A percentile compares a stretch with the other conserved stretches of the same genome.
These are phyloP conservation scores for Stenogyne calaminthoides DNA, from an alignment of 305 asterid species.

Conservation along the genomic window DNA sequence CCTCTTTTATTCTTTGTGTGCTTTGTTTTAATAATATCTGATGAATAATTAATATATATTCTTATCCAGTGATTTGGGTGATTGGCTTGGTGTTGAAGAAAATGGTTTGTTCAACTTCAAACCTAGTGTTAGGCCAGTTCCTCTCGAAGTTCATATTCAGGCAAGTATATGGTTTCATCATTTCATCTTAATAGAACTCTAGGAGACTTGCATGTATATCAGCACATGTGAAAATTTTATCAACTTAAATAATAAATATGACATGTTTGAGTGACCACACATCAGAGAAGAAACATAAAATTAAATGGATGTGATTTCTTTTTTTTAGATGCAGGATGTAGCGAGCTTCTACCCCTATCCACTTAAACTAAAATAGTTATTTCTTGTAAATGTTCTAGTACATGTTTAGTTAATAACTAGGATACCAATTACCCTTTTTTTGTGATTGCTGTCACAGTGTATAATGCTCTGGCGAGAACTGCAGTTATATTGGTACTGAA, in stretches of 20 bases:
- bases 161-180: constrained; percentile 44
- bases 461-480: constrained; percentile 18
- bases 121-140: constrained; percentile 99
- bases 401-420: constrained; percentile 1
- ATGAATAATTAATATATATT: background rate
- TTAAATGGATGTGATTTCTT: constrained; percentile 12
- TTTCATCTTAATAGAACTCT: constrained; percentile 23
- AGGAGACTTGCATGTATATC: too few species aligned
- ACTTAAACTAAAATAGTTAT: background rate
- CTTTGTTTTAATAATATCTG: background rate
- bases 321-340: constrained; percentile 9
- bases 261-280: background rate
- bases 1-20: background rate
- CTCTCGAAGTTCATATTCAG: constrained; percentile 99
- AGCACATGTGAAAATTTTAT: too few species aligned
- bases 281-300: background rate
- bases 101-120: constrained; percentile 93
- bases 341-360: background rate
- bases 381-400: background rate
- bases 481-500: constrained; percentile 13
- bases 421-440: constrained; percentile 10
- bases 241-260: too few species aligned
- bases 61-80: constrained; percentile 82
- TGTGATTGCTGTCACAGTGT: background rate
- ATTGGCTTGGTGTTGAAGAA: constrained; percentile 98